Evolutionary conservation across 1,284 basidiomycete species (phyloP).

Genomic region (Dichomitus squalens): DNA sequence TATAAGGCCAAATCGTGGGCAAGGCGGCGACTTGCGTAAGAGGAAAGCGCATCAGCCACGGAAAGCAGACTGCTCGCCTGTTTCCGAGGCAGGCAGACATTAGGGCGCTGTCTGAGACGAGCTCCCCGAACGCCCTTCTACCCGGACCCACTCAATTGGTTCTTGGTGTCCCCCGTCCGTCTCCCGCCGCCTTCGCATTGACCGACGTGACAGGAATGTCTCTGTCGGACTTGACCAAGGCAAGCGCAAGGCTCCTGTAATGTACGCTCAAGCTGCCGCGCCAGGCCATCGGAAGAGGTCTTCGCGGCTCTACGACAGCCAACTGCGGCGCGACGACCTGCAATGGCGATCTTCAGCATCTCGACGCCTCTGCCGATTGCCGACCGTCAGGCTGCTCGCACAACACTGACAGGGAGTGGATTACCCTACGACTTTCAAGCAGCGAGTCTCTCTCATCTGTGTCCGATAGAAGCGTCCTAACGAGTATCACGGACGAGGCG

Average conservation of each 20-base stretch:
- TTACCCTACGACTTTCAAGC: no score
- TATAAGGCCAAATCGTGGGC: slow-evolving; percentile 10
- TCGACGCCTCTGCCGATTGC: no score
- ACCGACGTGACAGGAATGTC: background rate
- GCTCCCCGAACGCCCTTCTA: slow-evolving; percentile 7
- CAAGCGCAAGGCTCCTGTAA: background rate
- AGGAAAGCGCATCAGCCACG: slow-evolving; percentile 11
- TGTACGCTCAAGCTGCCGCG: background rate
- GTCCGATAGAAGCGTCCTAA: no score
- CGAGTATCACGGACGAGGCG: background rate
- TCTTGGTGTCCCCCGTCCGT: background rate
- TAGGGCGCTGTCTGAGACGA: slow-evolving; percentile 8
- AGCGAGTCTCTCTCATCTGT: no score
- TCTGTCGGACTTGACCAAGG: no score
- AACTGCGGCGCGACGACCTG: background rate
- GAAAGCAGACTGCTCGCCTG: slow-evolving; percentile 6
- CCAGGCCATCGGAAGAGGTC: background rate
- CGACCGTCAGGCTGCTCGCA: no score
- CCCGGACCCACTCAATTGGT: background rate
- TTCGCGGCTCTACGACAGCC: background rate
- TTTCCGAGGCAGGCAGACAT: slow-evolving; percentile 4
- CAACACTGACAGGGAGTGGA: no score
- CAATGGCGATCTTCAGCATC: background rate
- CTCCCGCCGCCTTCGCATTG: background rate
- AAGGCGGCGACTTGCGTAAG: slow-evolving; percentile 15